phyloP scores from a whole-genome alignment of 371 early-diverging fungal species.

The Mortierella sp. region DNA sequence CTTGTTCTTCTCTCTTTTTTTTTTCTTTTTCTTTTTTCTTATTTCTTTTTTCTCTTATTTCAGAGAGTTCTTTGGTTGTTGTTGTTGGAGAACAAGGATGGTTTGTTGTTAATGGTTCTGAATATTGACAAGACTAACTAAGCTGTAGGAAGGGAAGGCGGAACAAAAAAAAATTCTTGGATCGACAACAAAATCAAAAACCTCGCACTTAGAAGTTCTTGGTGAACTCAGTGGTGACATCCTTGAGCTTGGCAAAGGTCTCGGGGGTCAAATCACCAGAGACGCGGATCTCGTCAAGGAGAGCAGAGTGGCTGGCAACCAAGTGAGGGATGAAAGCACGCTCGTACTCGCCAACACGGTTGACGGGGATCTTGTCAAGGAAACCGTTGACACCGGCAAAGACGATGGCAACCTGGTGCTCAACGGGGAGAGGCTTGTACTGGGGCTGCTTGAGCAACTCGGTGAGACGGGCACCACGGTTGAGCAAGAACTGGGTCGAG shows the following conservation, averaged over 20 bases:
- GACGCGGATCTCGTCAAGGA: conserved; percentile 90
- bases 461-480: conserved; percentile 97
- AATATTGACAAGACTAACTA: too few relatives aligned
- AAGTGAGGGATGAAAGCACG: conserved; percentile 89
- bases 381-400: conserved; percentile 97
- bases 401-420: conserved; percentile 94
- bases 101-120: too few relatives aligned
- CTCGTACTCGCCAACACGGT: conserved; percentile 92
- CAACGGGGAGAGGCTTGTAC: conserved; percentile 91
- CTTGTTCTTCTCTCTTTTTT: too few relatives aligned
- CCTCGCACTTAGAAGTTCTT: conserved; percentile 83
- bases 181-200: too few relatives aligned
- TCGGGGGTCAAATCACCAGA: conserved; percentile 89
- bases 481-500: conserved; percentile 92
- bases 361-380: conserved; percentile 95
- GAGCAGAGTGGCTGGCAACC: conserved; percentile 84
- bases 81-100: too few relatives aligned
- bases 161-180: too few relatives aligned
- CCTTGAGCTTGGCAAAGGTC: conserved; percentile 87
- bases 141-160: too few relatives aligned
- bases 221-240: conserved; percentile 83
- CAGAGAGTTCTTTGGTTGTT: too few relatives aligned
- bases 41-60: too few relatives aligned
- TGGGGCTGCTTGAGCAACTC: conserved; percentile 96
- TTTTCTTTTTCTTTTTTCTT: too few relatives aligned